Conservation (phyloP, 495 filamentous ascomycete species). For the Xylaria intraflava region DNA sequence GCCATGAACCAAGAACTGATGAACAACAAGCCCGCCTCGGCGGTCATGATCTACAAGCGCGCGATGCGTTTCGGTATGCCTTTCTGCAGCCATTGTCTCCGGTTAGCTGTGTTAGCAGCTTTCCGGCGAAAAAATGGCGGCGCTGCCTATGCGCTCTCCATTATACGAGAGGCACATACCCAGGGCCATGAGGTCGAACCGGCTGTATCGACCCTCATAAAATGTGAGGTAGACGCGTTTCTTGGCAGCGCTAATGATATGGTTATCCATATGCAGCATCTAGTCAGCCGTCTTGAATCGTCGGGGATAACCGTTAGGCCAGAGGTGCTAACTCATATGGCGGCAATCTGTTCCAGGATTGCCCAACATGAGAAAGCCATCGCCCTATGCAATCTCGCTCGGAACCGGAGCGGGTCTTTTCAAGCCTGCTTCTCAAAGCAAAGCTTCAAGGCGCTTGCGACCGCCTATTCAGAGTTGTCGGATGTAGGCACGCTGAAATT, state of each 20-base stretch:
- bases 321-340: constrained; percentile 33
- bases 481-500: constrained; percentile 29
- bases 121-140: constrained; percentile 17
- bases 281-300: constrained; percentile 24
- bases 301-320: constrained; percentile 22
- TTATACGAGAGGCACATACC: constrained; percentile 29
- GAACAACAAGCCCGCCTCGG: constrained; percentile 13
- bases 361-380: constrained; percentile 29
- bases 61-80: constrained; percentile 27
- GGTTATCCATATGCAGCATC: constrained; percentile 18
- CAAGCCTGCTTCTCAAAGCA: constrained; percentile 29
- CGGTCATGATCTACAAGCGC: constrained; percentile 32
- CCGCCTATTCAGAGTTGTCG: constrained; percentile 29
- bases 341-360: constrained; percentile 23
- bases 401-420: constrained; percentile 13
- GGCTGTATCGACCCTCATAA: constrained; percentile 25
- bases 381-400: constrained; percentile 31
- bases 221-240: constrained; percentile 22
- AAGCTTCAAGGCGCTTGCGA: constrained; percentile 36
- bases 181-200: constrained; percentile 28
- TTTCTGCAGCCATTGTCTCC: constrained; percentile 24
- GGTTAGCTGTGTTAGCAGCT: constrained; percentile 36
- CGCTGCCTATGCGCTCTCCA: constrained; percentile 16
- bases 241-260: constrained; percentile 4
- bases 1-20: constrained; percentile 33